Evolutionary conservation across 2,329 filamentous ascomycete species (phyloP).

Genomic region (Penicillium paneum): DNA sequence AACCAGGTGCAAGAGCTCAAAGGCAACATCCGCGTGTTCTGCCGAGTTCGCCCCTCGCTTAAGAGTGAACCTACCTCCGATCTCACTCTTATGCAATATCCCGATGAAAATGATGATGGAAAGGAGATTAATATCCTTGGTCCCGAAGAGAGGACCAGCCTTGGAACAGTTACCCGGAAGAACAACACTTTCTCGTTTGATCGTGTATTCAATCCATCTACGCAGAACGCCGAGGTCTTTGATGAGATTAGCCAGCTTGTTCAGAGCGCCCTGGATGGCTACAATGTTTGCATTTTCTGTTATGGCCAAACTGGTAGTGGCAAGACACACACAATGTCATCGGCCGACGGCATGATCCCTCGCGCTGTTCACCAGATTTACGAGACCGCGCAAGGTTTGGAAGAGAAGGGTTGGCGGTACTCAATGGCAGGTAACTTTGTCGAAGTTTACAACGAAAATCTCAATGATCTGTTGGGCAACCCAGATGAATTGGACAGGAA

Average conservation of each 20-base stretch:
- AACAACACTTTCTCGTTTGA: constrained; percentile 88
- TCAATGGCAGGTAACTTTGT: constrained; percentile 93
- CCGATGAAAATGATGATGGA: constrained; percentile 74
- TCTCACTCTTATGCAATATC: constrained; percentile 72
- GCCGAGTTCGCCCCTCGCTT: constrained; percentile 77
- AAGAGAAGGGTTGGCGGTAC: constrained; percentile 92
- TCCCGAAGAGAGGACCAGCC: constrained; percentile 76
- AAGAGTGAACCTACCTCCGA: constrained; percentile 56
- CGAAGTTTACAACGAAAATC: constrained; percentile 96
- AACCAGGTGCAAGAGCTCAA: constrained; percentile 98
- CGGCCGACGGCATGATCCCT: constrained; percentile 88
- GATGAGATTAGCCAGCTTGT: constrained; percentile 96
- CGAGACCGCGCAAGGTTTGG: constrained; percentile 74
- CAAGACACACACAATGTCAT: constrained; percentile 96
- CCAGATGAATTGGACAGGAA: constrained; percentile 71
- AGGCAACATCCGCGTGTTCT: constrained; percentile 98
- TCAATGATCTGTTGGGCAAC: constrained; percentile 80
- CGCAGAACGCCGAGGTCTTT: constrained; percentile 83
- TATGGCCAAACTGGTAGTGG: constrained; percentile 97
- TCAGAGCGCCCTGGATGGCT: constrained; percentile 92
- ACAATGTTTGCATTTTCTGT: constrained; percentile 98
- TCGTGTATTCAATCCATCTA: constrained; percentile 76
- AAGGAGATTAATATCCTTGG: constrained; percentile 83
- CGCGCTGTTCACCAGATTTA: constrained; percentile 92
- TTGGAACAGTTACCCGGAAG: constrained; percentile 72